Evolutionary conservation across 73 alveolate species (phyloP), one percentile per base, ranked within the genome.

Genomic region (Effrenium voratum): DNA sequence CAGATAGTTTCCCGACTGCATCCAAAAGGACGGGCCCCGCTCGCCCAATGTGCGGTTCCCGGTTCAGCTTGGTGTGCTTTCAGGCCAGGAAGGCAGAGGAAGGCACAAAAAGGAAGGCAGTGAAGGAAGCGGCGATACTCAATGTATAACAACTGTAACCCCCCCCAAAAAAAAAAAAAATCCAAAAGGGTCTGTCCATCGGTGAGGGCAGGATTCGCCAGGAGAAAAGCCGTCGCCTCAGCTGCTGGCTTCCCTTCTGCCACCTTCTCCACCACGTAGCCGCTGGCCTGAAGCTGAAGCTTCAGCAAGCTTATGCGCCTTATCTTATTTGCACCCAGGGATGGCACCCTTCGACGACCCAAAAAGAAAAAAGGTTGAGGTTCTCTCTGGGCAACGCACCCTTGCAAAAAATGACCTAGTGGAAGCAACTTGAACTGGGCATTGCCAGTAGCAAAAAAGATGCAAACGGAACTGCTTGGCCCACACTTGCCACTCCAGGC

Each of bases 221-320:
- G 30, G 73, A 28, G 36, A 28, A 59, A 26, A n/a, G 34, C 73
- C 73, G 10, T 5, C 10, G 52, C 96, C 96, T 90, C 87, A 1
- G 96, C 96, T 30, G 96, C 96, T 26, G 96, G 96, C 50, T 90
- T 90, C 44, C 38, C 75, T 46, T 90, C 96, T 5, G 96, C 96
- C 38, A 90, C 87, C 96, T 90, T 90, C 86, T 90, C 96, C 47
- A 90, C 72, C 47, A 90, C 55, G 32, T 90, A 90, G 73, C 96
- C 96, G 32, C 50, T 90, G 38, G 34, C 87, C 91, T 81, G 57
- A 26, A 68, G 2, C 40, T 13, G 34, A 68, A 68, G 1, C 34
- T 19, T 32, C 80, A 0, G 44, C 34, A 68, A 13, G 44, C 13
- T 13, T 36, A 30, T 30, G 44, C 44, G 26, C 10, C 44, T 28